Conservation (phyloP, 805 yeast genomes). For the Schizosaccharomyces octosporus region DNA sequence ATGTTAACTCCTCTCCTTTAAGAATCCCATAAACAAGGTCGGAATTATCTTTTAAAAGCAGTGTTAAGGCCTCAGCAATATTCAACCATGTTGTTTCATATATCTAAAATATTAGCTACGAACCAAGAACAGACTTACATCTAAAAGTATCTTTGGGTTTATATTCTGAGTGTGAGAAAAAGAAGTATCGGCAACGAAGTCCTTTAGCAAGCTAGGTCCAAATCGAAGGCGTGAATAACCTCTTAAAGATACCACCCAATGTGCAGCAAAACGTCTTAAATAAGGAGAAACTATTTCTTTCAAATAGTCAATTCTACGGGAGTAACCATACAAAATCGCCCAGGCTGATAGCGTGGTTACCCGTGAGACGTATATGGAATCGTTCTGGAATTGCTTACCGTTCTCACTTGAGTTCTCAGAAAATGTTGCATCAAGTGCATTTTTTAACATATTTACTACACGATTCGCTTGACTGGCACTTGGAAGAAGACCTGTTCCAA, state of each 20-base stretch:
- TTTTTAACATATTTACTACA: slow-evolving; percentile 37
- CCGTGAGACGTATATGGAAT: slow-evolving; percentile 15
- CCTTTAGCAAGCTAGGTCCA: slow-evolving; percentile 15
- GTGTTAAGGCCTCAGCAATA: slow-evolving; percentile 49
- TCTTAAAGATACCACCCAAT: slow-evolving; percentile 56
- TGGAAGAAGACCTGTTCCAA: slow-evolving; percentile 33
- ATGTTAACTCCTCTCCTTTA: slow-evolving; percentile 10
- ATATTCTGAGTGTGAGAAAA: background rate
- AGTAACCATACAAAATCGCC: slow-evolving; percentile 17
- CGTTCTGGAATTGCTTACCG: slow-evolving; percentile 16
- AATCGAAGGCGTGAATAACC: slow-evolving; percentile 51
- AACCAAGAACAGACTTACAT: background rate
- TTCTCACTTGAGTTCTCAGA: slow-evolving; percentile 10
- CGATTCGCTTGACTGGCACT: slow-evolving; percentile 24
- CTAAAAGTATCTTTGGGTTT: background rate
- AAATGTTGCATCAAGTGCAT: slow-evolving; percentile 34
- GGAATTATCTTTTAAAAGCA: slow-evolving; percentile 29
- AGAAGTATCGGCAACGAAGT: background rate
- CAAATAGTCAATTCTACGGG: slow-evolving; percentile 15
- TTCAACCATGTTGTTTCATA: slow-evolving; percentile 51
- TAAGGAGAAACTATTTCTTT: slow-evolving; percentile 22
- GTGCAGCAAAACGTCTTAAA: slow-evolving; percentile 34
- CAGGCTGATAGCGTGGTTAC: slow-evolving; percentile 19
- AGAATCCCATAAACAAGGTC: slow-evolving; percentile 23
- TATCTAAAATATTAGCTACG: slow-evolving; percentile 6